Evolutionary conservation across 2,329 filamentous ascomycete genomes (phyloP).

Genomic region (Volutella citrinella): DNA sequence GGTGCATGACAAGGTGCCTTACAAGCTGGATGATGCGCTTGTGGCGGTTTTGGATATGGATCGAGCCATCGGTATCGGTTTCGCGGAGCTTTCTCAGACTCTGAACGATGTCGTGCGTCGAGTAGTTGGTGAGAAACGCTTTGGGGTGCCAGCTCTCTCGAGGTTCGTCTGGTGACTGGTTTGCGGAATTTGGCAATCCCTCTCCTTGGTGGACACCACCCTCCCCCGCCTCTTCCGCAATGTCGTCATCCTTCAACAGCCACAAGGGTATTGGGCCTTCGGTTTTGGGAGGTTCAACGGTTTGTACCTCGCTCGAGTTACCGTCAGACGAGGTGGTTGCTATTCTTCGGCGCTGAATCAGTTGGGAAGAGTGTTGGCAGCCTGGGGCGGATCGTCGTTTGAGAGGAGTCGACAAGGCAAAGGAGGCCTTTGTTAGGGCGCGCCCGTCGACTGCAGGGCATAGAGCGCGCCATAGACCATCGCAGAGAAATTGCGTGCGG

Average conservation of each 20-base stretch:
- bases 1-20: slow-evolving; percentile 55
- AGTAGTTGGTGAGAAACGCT: slow-evolving; percentile 4
- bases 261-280: slow-evolving; percentile 6
- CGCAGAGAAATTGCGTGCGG: slow-evolving; percentile 36
- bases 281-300: not conserved
- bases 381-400: too few species aligned
- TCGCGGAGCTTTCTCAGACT: slow-evolving; percentile 28
- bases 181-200: too few species aligned
- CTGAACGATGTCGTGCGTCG: slow-evolving; percentile 20
- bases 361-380: too few species aligned
- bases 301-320: too few species aligned
- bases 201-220: too few species aligned
- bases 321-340: slow-evolving; percentile 11
- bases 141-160: too few species aligned
- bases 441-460: slow-evolving; percentile 52
- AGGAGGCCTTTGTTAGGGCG: slow-evolving; percentile 32
- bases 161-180: too few species aligned
- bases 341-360: slow-evolving; percentile 15
- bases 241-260: too few species aligned
- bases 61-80: slow-evolving; percentile 13
- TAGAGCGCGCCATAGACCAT: slow-evolving; percentile 63
- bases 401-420: too few species aligned
- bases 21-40: slow-evolving; percentile 42
- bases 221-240: too few species aligned
- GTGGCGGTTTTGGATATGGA: slow-evolving; percentile 21